Evolutionary conservation across 805 yeast genomes (phyloP), one percentile per base, ranked within the genome.

Genomic region (Candida palmyrensis): DNA sequence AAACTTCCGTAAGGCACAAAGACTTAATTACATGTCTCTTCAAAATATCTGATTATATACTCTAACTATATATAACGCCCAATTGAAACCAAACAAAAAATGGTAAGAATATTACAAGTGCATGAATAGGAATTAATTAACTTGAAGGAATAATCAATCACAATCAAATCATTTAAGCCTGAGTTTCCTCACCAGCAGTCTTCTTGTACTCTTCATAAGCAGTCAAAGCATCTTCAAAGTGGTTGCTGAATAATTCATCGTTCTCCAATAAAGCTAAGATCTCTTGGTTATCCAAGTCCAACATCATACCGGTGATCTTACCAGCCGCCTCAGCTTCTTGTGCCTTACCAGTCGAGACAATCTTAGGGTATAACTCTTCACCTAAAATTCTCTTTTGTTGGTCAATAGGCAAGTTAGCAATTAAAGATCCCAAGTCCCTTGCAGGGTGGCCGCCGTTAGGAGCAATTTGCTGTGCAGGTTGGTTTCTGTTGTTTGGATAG

Each of bases 301-400:
- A 77, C 73, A 92, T 79, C 97, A 92, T 92, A 73, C 97, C 97
- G 47, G 98, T 92, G 62, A 92, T 86, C 74, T 89, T 90, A 71
- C 96, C 96, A 48, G 97, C 97, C 55, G 95, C 87, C 68, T 88
- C 96, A 39, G 82, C 83, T 57, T 88, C 95, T 51, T 79, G 79
- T 53, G 89, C 86, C 69, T 83, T 83, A 55, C 86, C 88, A 43
- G 85, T 79, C 47, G 88, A 79, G 46, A 82, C 79, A 55, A 92
- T 83, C 77, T 80, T 85, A 57, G 94, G 88, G 77, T 90, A 92
- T 58, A 92, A 75, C 59, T 88, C 95, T 76, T 92, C 97, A 70
- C 98, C 98, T 59, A 92, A 77, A 59, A 88, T 77, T 77, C 95
- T 90, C 86, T 90, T 90, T 74, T 88, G 96, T 68, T 85, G 90